Base-by-base conservation (phyloP, 139 green algal species). In the Micromonas commoda region DNA sequence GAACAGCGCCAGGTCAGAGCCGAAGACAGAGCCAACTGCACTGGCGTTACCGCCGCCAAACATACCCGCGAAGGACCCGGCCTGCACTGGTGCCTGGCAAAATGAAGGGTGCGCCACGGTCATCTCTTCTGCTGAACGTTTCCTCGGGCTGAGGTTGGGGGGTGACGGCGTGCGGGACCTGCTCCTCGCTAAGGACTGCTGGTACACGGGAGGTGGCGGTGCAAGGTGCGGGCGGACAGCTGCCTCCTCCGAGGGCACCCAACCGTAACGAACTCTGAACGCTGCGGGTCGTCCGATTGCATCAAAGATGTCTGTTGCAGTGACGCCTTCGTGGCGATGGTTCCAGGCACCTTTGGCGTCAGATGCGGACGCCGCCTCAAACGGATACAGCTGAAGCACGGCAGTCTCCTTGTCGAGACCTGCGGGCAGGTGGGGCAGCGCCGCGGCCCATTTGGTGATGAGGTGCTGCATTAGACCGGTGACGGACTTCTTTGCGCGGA, bases 221-320 rank as follows among this genome's bases (percentile, higher is more conserved):
- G 45, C 45, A 16, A 57, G 45, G 45, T 57, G 45, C 45, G 45
- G 45, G 9, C 45, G 9, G 9, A 16, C 9, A 9, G 45, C 45
- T 23, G 45, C 45, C 45, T 57, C 45, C 45, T 9, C 45, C 9
- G 45, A 57, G 45, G 45, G 45, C 9, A 57, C 45, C 64, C 64
- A 71, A 29, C 64, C n/a, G 64, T 71, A 71, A 13, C 64, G 64
- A 13, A 71, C 32, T 51, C 64, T 26, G 29, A 71, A 71, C 26
- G 26, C 32, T 4, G 13, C 13, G 26, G 64, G 64, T 2, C 28
- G 13, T 3, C 64, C 64, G 64, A 35, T 21, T 3, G n/a, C 64
- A 29, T 38, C 28, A 13, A 51, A 71, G 2, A 71, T 39, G 33
- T 71, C 64, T 29, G 33, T 51, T n/a, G 64, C 64, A 3, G 64